Conservation (phyloP, 768 basidiomycete species). For the Cystofilobasidium ferigula region DNA sequence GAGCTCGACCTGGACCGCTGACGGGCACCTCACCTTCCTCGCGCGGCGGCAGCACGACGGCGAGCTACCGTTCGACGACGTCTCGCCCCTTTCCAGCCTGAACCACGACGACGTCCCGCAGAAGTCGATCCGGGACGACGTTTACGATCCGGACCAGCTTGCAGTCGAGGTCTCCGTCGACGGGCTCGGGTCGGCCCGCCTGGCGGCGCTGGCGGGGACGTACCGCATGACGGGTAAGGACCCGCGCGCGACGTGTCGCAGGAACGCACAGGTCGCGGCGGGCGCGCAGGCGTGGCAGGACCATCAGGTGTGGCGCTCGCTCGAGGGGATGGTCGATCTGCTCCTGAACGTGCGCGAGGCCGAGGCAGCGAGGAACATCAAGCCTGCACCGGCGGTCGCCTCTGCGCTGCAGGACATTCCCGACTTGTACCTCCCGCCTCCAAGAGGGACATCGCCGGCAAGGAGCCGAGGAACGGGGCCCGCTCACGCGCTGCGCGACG, state of each 20-base stretch:
- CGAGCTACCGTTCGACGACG: conserved; percentile 70
- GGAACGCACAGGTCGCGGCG: conserved; percentile 48
- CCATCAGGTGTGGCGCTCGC: neutral
- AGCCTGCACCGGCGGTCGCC: neutral
- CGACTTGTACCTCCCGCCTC: neutral
- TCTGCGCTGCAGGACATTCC: conserved; percentile 1
- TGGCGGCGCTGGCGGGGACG: conserved; percentile 52
- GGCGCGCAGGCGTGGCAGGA: neutral
- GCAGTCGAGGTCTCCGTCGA: conserved; percentile 48
- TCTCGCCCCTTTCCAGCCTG: conserved; percentile 46
- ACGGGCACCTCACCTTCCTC: conserved; percentile 57
- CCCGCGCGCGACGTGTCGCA: conserved; percentile 42
- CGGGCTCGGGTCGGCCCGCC: conserved; percentile 45
- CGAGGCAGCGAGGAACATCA: neutral
- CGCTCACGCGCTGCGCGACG: neutral
- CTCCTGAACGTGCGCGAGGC: neutral
- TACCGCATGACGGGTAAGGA: conserved; percentile 48
- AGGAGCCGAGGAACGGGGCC: neutral
- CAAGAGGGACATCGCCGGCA: neutral
- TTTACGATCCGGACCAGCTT: conserved; percentile 48
- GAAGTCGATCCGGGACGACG: conserved; percentile 54
- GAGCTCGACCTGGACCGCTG: conserved; percentile 55
- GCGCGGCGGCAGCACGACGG: conserved; percentile 46
- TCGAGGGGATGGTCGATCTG: too few relatives aligned
- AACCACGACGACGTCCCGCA: conserved; percentile 11